These are phyloP conservation scores for Irpex sp. DNA, from an alignment of 1,284 basidiomycete species.

Conservation along the genomic window DNA sequence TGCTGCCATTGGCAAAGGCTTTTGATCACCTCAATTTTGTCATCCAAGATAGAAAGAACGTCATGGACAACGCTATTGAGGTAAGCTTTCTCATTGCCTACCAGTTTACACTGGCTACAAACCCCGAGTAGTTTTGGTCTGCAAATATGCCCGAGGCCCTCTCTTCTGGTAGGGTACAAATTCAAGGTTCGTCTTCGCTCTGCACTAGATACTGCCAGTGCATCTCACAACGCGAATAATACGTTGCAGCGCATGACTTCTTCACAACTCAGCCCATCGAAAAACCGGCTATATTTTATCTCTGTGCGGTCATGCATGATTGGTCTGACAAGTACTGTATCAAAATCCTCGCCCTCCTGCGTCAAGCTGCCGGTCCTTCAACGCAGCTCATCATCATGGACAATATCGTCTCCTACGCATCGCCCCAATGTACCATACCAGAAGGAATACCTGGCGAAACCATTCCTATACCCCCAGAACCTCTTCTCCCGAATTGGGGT, in stretches of 20 bases:
- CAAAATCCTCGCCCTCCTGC: slow-evolving; percentile 24
- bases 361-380: slow-evolving; percentile 15
- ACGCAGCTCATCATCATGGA: slow-evolving; percentile 9
- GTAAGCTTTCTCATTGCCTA: slow-evolving; percentile 6
- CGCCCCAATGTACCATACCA: background rate
- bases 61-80: slow-evolving; percentile 11
- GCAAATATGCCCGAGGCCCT: background rate
- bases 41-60: slow-evolving; percentile 18
- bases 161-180: slow-evolving; percentile 3
- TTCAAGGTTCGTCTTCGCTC: slow-evolving; percentile 1
- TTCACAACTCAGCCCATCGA: slow-evolving; percentile 17
- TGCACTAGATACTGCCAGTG: no score
- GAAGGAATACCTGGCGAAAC: background rate
- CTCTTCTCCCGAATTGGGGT: background rate
- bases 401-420: slow-evolving; percentile 2
- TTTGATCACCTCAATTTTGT: slow-evolving; percentile 20
- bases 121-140: slow-evolving; percentile 4
- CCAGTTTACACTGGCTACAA: background rate
- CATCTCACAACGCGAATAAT: no score
- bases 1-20: slow-evolving; percentile 18
- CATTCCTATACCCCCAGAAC: background rate
- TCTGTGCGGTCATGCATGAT: slow-evolving; percentile 29
- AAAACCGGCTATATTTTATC: slow-evolving; percentile 23
- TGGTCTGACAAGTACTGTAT: slow-evolving; percentile 28
- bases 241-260: slow-evolving; percentile 22